Percentiles rank a stretch among this genome's conserved stretches.
These are phyloP conservation scores for Colletotrichum somersetense DNA, from an alignment of 2,329 filamentous ascomycete species.

Conservation along the genomic window DNA sequence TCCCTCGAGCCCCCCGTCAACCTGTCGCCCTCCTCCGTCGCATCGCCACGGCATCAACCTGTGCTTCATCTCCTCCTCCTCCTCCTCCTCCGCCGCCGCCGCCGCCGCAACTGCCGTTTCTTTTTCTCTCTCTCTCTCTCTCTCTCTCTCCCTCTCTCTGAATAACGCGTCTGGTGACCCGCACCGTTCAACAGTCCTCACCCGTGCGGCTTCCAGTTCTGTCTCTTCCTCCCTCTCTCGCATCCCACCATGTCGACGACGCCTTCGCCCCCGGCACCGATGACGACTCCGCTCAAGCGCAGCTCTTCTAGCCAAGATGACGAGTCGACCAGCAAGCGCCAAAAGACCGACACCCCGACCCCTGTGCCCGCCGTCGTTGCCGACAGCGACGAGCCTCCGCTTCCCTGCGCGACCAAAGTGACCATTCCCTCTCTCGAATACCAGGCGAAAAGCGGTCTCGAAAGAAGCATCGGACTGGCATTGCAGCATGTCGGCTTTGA, in stretches of 20 bases:
- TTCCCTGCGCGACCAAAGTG: constrained; percentile 25
- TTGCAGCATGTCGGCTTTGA: constrained; percentile 71
- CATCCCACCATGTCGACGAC: constrained; percentile 18
- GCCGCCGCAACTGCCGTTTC: no score
- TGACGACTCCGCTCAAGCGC: constrained; percentile 29
- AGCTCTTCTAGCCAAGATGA: constrained; percentile 18
- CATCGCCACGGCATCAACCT: neutral
- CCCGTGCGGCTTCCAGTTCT: neutral
- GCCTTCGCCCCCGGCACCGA: constrained; percentile 17
- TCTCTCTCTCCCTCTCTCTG: neutral
- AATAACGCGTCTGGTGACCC: neutral
- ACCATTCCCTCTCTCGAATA: constrained; percentile 48
- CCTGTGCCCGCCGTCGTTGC: neutral
- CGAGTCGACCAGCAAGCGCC: constrained; percentile 13
- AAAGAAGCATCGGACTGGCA: constrained; percentile 67
- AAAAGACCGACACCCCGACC: constrained; percentile 20
- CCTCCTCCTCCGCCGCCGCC: no score
- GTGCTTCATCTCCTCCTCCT: no score
- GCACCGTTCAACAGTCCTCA: neutral
- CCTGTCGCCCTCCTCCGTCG: neutral
- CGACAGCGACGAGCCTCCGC: constrained; percentile 7
- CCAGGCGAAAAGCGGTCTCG: constrained; percentile 59
- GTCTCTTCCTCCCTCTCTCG: neutral
- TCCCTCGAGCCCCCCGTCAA: neutral
- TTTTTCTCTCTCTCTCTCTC: neutral